These are phyloP conservation scores for Yamadazyma olivae DNA, from an alignment of 805 yeast genomes.

Conservation along the genomic window DNA sequence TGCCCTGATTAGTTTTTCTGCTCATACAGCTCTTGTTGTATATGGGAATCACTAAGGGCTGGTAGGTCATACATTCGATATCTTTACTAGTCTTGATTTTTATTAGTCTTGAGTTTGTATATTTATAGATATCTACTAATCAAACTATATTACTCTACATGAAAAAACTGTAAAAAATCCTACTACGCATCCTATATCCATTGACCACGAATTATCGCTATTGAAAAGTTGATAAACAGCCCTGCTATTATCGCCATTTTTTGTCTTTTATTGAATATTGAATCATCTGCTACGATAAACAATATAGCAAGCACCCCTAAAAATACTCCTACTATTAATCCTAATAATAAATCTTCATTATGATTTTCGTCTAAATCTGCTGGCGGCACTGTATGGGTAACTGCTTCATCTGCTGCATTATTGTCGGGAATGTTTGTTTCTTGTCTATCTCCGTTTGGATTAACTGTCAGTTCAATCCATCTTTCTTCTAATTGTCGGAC, in stretches of 20 bases:
- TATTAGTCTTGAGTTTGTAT: not conserved
- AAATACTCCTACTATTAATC: constrained; percentile 69
- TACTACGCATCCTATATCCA: too few relatives aligned
- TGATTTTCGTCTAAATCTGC: constrained; percentile 28
- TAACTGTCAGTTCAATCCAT: constrained; percentile 81
- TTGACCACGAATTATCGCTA: constrained; percentile 55
- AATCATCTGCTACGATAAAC: constrained; percentile 57
- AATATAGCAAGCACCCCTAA: constrained; percentile 67
- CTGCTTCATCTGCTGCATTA: constrained; percentile 9
- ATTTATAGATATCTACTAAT: not conserved
- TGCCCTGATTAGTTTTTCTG: constrained; percentile 28
- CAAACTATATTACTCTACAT: too few relatives aligned
- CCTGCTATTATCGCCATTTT: constrained; percentile 74
- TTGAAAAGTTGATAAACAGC: constrained; percentile 60
- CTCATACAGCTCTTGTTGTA: constrained; percentile 7
- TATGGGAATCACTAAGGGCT: constrained; percentile 39
- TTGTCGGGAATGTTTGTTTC: constrained; percentile 6
- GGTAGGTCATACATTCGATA: constrained; percentile 45
- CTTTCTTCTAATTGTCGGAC: constrained; percentile 73
- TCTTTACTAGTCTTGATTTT: not conserved
- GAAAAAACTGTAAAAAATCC: too few relatives aligned
- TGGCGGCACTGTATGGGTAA: constrained; percentile 13
- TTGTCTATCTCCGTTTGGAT: constrained; percentile 28
- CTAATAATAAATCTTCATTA: constrained; percentile 67
- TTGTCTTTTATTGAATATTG: constrained; percentile 59